Percentiles rank a stretch among this genome's conserved stretches.
phyloP scores from a whole-genome alignment of 768 basidiomycete species.

The Mycena leptocephala region DNA sequence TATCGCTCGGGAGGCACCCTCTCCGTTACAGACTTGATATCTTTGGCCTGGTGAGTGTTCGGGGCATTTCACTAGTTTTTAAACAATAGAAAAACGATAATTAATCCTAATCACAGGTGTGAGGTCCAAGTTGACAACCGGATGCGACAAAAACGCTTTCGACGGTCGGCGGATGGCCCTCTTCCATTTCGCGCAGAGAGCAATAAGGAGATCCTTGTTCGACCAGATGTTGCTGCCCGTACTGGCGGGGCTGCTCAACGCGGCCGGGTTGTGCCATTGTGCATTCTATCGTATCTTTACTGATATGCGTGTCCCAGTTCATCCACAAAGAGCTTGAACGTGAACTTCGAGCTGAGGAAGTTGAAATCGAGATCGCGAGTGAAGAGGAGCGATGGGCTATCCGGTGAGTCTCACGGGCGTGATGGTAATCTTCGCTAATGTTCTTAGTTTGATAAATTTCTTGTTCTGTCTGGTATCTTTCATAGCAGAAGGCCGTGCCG shows the following conservation, averaged over 20 bases:
- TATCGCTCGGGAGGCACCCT: slow-evolving; percentile 65
- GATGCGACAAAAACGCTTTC: slow-evolving; percentile 70
- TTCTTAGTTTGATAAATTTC: slow-evolving; percentile 80
- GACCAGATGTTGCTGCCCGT: slow-evolving; percentile 63
- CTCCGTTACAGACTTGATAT: slow-evolving; percentile 76
- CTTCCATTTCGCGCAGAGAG: slow-evolving; percentile 67
- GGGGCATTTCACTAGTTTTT: too few species aligned
- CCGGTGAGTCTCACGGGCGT: slow-evolving; percentile 59
- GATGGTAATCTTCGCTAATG: background rate
- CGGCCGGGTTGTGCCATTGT: slow-evolving; percentile 65
- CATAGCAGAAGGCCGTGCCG: slow-evolving; percentile 60
- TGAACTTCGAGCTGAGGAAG: slow-evolving; percentile 74
- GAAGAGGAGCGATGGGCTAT: slow-evolving; percentile 87
- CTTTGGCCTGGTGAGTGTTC: slow-evolving; percentile 72
- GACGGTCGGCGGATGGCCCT: slow-evolving; percentile 67
- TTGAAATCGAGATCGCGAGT: slow-evolving; percentile 65
- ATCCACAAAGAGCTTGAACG: slow-evolving; percentile 86
- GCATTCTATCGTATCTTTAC: background rate
- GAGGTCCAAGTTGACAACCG: slow-evolving; percentile 88
- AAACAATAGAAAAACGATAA: slow-evolving; percentile 3
- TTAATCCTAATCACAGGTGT: slow-evolving; percentile 67
- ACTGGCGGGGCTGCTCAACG: slow-evolving; percentile 70
- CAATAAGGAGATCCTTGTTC: slow-evolving; percentile 75
- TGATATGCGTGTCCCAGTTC: slow-evolving; percentile 54
- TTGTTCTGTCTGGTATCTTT: slow-evolving; percentile 75